Conservation (phyloP, 495 filamentous ascomycete species). For the Hypoxylon fuscum region DNA sequence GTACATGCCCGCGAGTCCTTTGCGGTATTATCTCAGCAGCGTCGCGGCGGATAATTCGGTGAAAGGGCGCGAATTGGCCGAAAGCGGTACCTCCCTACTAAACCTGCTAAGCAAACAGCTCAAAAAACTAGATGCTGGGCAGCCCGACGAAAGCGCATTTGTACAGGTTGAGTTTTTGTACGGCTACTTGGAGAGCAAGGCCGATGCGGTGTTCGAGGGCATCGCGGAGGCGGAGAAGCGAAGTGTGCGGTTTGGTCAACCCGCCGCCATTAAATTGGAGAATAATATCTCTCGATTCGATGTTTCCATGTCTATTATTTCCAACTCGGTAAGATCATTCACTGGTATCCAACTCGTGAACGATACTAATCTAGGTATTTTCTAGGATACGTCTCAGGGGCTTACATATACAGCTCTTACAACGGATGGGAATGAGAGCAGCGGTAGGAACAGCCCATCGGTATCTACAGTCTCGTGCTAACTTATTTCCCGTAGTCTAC, state of each 20-base stretch:
- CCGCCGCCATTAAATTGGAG: constrained; percentile 48
- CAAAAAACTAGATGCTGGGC: constrained; percentile 50
- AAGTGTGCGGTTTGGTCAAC: constrained; percentile 61
- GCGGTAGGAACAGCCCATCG: constrained; percentile 10
- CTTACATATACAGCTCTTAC: constrained; percentile 48
- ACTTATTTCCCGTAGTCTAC: constrained; percentile 47
- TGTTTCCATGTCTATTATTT: constrained; percentile 43
- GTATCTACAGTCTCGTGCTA: neutral
- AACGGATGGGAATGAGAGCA: constrained; percentile 32
- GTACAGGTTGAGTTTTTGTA: constrained; percentile 56
- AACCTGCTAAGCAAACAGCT: constrained; percentile 59
- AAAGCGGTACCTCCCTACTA: constrained; percentile 49
- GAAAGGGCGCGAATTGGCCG: constrained; percentile 45
- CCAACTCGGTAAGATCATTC: constrained; percentile 39
- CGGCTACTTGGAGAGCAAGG: constrained; percentile 51
- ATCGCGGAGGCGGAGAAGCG: constrained; percentile 65
- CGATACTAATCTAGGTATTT: constrained; percentile 27
- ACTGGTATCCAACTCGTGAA: constrained; percentile 1
- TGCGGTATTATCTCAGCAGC: constrained; percentile 53
- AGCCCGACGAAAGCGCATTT: constrained; percentile 50
- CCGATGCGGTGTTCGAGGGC: constrained; percentile 55
- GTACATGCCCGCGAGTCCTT: constrained; percentile 57
- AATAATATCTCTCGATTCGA: constrained; percentile 51
- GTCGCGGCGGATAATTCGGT: constrained; percentile 41
- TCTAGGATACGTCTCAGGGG: constrained; percentile 43